Base-by-base conservation (phyloP, 179 eudicot genomes). In the Amaranthus tricolor region DNA sequence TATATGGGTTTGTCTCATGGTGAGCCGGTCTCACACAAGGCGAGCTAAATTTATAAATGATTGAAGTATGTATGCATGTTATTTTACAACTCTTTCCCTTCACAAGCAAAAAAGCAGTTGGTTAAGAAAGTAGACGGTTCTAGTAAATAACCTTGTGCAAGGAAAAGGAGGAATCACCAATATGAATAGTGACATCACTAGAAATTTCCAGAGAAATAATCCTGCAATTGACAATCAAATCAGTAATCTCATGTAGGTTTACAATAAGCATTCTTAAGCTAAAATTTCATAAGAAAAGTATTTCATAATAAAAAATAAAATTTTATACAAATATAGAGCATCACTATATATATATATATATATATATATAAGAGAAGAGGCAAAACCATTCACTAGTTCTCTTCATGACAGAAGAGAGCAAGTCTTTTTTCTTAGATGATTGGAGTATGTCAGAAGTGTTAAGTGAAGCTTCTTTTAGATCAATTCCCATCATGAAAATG, bases 191-290 rank as follows among this genome's bases (percentile, higher is more conserved):
- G 77, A 96, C 75, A 83, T 96, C 99, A 76, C 97, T 96, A 3
- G 97, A 90, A 77, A 91, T 84, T 79, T 96, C 98, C 85, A 89
- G 98, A 61, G 97, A 91, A 78, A 84, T 84, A 73, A 91, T 90
- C 99, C 99, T 96, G 88, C 78, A 68, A 76, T 51, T 62, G 62
- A 43, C 78, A 63, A 50, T 45, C 12, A n/a, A 52, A 48, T 74
- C 64, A 74, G 53, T 48, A 68, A 21, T 73, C 15, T 7, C 49
- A 48, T 62, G 49, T 9, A 20, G 40, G 40, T 31, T 31, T 2
- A 31, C 40, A 31, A 31, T 2, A 31, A 31, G 40, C 40, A 31
- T 31, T 31, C 2, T 31, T 31, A 31, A 31, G 40, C 40, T 31
- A 31, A 31, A 31, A 4, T 2, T 31, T 31, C 40, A 31, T 1